Evolutionary conservation across 495 filamentous ascomycete genomes (phyloP).

Genomic region (Lichina pygmaea): DNA sequence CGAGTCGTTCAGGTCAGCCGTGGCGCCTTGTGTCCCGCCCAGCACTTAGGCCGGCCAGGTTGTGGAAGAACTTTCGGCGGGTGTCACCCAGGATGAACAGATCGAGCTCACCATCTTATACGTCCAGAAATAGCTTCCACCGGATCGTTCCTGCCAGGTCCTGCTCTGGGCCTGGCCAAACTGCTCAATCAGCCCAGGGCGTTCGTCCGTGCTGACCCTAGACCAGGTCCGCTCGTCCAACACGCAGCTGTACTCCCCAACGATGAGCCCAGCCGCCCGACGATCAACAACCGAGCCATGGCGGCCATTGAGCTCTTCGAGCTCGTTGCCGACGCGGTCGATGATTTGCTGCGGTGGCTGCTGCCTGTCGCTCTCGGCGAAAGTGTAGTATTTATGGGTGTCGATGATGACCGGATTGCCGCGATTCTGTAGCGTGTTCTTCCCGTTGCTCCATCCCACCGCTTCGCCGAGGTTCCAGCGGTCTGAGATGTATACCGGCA

Average conservation of each 20-base stretch:
- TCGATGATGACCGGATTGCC: constrained; percentile 22
- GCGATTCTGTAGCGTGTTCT: constrained; percentile 4
- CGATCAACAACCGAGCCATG: constrained; percentile 16
- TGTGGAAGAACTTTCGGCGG: background rate
- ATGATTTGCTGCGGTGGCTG: constrained; percentile 21
- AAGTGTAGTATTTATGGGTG: constrained; percentile 27
- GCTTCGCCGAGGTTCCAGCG: constrained; percentile 19
- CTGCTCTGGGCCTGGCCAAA: constrained; percentile 21
- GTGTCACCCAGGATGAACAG: background rate
- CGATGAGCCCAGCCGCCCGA: constrained; percentile 18
- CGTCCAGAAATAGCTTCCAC: constrained; percentile 25
- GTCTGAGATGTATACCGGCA: constrained; percentile 28
- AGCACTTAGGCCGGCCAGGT: no score
- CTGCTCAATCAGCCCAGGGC: constrained; percentile 9
- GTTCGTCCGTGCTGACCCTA: constrained; percentile 8
- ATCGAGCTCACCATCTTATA: constrained; percentile 16
- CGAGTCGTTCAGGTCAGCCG: background rate
- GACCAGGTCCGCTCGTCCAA: constrained; percentile 19
- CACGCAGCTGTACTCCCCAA: constrained; percentile 28
- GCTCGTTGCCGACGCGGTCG: constrained; percentile 11
- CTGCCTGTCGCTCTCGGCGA: constrained; percentile 17
- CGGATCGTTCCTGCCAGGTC: constrained; percentile 16
- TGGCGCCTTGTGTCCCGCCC: no score
- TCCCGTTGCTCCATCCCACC: constrained; percentile 13
- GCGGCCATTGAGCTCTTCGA: constrained; percentile 14